phyloP scores from a whole-genome alignment of 1,284 basidiomycete genomes.

The Grifola frondosa region DNA sequence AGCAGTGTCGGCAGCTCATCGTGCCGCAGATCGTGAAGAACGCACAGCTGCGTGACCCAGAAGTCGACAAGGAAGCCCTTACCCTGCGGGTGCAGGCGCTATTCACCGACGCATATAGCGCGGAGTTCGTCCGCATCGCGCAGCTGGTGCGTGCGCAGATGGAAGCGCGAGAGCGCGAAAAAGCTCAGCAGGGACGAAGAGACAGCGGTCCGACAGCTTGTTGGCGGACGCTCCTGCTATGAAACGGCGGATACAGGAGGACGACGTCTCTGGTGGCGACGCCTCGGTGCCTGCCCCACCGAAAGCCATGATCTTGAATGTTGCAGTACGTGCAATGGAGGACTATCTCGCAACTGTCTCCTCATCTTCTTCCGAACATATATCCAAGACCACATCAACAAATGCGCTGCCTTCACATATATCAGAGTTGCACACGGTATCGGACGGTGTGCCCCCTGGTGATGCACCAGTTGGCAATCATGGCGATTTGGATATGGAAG shows the following conservation, averaged over 20 bases:
- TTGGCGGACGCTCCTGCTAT: not conserved
- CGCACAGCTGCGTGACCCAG: slow-evolving; percentile 23
- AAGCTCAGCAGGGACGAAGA: not conserved
- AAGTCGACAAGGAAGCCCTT: slow-evolving; percentile 16
- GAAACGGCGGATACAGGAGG: not conserved
- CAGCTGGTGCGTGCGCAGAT: slow-evolving; percentile 20
- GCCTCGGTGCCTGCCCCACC: too few species aligned
- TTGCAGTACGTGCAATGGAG: slow-evolving; percentile 3
- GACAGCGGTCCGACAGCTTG: not conserved
- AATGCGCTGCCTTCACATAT: too few species aligned
- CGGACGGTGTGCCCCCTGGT: too few species aligned
- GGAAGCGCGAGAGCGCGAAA: slow-evolving; percentile 8
- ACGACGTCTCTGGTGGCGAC: too few species aligned
- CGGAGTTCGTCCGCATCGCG: slow-evolving; percentile 24
- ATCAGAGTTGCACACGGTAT: too few species aligned
- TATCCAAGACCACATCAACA: too few species aligned
- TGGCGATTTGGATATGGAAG: too few species aligned
- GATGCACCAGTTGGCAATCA: too few species aligned
- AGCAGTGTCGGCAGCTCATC: slow-evolving; percentile 19
- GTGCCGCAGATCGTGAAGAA: slow-evolving; percentile 25
- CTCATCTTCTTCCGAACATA: too few species aligned
- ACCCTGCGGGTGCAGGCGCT: slow-evolving; percentile 16
- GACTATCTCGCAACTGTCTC: not conserved
- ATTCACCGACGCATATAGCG: slow-evolving; percentile 26
- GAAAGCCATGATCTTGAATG: slow-evolving; percentile 1